phyloP scores from a whole-genome alignment of 208 protist genomes.

The Trypanosoma rangeli region DNA sequence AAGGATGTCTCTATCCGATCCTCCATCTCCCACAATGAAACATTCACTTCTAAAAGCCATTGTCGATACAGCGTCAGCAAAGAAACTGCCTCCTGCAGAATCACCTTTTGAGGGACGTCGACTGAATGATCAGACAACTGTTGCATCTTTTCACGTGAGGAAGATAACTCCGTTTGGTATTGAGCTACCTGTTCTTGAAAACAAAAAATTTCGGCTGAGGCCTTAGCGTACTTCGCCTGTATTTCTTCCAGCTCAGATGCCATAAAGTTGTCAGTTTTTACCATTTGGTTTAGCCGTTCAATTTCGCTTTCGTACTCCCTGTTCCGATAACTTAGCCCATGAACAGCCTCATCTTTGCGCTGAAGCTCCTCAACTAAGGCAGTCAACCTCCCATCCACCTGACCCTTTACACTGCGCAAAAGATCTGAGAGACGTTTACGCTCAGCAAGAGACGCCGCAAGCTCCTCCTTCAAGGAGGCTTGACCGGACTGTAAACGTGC shows the following conservation, averaged over 20 bases:
- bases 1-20: constrained; percentile 12
- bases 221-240: constrained; percentile 4
- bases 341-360: constrained; percentile 17
- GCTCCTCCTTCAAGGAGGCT: constrained; percentile 4
- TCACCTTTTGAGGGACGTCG: neutral
- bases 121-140: neutral
- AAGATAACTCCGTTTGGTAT: constrained; percentile 3
- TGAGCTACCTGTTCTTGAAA: constrained; percentile 7
- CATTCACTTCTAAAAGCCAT: constrained; percentile 2
- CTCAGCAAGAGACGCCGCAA: constrained; percentile 8
- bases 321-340: constrained; percentile 17
- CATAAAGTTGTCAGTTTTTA: constrained; percentile 6
- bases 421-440: constrained; percentile 20
- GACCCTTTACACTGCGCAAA: constrained; percentile 6
- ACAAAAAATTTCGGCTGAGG: neutral
- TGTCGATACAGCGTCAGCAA: constrained; percentile 14
- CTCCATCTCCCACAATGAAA: constrained; percentile 12
- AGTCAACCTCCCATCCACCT: constrained; percentile 17
- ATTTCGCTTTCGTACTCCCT: constrained; percentile 17
- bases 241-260: constrained; percentile 4
- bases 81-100: constrained; percentile 2
- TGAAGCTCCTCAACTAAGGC: constrained; percentile 11
- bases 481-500: neutral
- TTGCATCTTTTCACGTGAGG: neutral
- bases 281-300: neutral